Base-by-base conservation (phyloP, 2,329 filamentous ascomycete genomes). In the Stagonosporopsis cucurbitacearum region DNA sequence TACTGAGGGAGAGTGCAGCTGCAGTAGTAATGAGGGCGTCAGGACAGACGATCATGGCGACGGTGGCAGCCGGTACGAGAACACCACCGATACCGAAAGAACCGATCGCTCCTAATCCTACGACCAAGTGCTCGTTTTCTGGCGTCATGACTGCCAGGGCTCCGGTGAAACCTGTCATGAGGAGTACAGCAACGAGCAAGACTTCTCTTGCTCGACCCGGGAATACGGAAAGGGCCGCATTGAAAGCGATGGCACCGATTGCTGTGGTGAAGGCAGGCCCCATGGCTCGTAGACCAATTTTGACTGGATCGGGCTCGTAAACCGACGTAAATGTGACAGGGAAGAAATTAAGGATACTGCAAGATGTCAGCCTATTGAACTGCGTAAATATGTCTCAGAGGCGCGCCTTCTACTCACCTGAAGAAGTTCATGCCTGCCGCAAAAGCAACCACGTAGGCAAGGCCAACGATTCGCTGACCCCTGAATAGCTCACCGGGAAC, bases 1-100 rank as follows among this genome's bases (percentile, higher is more conserved):
- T 79, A 19, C 76, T 79, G 11, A 80, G 79, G 26, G 81, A 76
- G 20, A 79, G 6, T 61, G 78, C 50, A 66, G 79, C 69, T 0
- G 68, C 69, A n/a, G 72, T 73, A 4, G 71, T 73, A 40, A 74
- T 74, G 6, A 72, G 62, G 4, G 67, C 60, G 45, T 74, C 72
- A 0, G 71, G 70, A 25, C 67, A 71, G 11, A 72, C 68, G 1
- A 72, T 66, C 68, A 71, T 72, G 23, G 72, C 72, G 3, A 73
- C 60, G 3, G 70, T 73, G 1, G 71, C 69, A 37, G 71, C 70
- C 2, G 73, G 73, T 0, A 75, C 73, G 1, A 75, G 60, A 0
- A 75, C 67, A 19, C 71, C 73, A 22, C 75, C 76, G 1, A 78
- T 65, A 33, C 75, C 75, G 23, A 78, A 72, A 1, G 68, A 69